A percentile compares a stretch with the other conserved stretches of the same genome.
Conservation (phyloP, 208 protist species). For the Leptomonas pyrrhocoris region DNA sequence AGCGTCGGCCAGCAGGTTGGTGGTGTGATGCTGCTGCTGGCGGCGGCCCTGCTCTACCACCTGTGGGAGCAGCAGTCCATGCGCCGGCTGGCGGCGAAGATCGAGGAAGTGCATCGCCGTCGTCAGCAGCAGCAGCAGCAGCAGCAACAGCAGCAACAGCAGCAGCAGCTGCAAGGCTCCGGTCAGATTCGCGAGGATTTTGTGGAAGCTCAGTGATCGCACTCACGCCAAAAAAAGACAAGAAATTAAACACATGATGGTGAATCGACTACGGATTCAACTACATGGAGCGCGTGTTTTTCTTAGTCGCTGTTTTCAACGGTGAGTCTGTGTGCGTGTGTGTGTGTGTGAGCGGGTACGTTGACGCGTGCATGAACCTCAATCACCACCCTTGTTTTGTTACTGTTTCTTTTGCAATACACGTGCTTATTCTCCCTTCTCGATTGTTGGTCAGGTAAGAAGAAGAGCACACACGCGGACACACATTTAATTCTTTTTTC, state of each 20-base stretch:
- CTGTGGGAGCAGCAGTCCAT: conserved; percentile 78
- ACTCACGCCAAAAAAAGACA: not conserved
- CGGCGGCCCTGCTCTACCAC: conserved; percentile 71
- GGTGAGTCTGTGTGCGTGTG: not conserved
- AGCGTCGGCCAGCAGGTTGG: conserved; percentile 73
- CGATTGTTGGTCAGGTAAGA: not conserved
- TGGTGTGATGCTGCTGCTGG: conserved; percentile 67
- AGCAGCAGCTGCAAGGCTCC: too few relatives aligned
- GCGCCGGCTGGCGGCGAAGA: conserved; percentile 26
- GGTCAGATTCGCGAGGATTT: not conserved
- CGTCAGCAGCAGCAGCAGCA: conserved; percentile 11
- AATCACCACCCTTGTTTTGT: too few relatives aligned
- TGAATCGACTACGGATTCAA: too few relatives aligned
- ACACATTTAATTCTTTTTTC: too few relatives aligned
- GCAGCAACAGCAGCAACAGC: not conserved
- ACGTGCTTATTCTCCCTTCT: conserved; percentile 1
- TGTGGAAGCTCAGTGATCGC: not conserved
- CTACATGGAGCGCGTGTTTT: not conserved
- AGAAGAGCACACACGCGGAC: too few relatives aligned
- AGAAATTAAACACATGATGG: not conserved
- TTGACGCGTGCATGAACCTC: too few relatives aligned
- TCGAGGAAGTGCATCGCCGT: conserved; percentile 24
- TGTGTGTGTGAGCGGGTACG: not conserved
- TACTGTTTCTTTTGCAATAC: too few relatives aligned
- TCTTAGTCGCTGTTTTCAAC: too few relatives aligned